phyloP scores from a whole-genome alignment of 2,329 filamentous ascomycete species.

The Chaetomium sp. region DNA sequence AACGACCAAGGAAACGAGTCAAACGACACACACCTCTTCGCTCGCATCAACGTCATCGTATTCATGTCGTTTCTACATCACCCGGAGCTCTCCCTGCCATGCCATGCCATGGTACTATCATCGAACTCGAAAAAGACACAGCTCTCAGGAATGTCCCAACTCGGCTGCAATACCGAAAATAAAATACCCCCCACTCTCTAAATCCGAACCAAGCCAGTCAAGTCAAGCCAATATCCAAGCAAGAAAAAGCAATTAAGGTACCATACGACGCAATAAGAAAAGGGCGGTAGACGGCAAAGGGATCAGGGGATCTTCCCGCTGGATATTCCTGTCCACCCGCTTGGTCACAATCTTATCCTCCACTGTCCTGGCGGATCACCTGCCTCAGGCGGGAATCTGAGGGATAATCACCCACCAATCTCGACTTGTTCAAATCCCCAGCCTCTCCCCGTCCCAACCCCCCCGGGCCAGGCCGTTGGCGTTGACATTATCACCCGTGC shows the following conservation, averaged over 20 bases:
- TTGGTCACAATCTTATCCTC: too few species aligned
- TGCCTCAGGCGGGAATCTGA: too few species aligned
- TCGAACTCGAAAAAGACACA: neutral
- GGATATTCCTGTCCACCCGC: too few species aligned
- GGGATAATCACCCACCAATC: too few species aligned
- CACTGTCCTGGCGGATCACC: too few species aligned
- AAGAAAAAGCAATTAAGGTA: neutral
- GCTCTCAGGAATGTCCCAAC: neutral
- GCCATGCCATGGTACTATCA: too few species aligned
- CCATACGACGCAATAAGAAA: neutral
- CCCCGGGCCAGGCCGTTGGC: neutral
- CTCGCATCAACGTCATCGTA: too few species aligned
- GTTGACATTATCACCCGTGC: neutral
- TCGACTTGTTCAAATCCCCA: neutral
- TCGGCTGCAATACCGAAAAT: neutral
- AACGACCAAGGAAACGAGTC: too few species aligned
- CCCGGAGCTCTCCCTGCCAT: too few species aligned
- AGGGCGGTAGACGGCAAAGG: neutral
- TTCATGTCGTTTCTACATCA: too few species aligned
- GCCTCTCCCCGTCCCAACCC: conserved; percentile 5
- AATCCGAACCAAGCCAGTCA: neutral
- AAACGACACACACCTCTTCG: too few species aligned
- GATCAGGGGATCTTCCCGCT: neutral
- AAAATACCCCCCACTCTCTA: neutral
- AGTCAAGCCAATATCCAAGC: neutral